These are phyloP conservation scores for Phytophthora sojae DNA, from an alignment of 352 stramenopile genomes.

Conservation along the genomic window DNA sequence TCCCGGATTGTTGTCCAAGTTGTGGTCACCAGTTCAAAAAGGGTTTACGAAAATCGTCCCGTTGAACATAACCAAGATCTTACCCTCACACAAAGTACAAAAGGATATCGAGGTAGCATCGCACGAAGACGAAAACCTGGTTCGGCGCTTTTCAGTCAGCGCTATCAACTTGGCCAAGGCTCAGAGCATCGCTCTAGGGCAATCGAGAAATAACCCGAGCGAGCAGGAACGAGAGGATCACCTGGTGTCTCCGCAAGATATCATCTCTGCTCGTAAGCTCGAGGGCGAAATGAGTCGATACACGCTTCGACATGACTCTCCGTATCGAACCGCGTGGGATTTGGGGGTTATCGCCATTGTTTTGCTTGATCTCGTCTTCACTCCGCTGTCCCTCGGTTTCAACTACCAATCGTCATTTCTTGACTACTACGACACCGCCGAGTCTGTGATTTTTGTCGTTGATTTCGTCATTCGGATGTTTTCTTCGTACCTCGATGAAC, in stretches of 20 bases:
- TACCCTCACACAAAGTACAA: not conserved
- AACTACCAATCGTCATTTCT: slow-evolving; percentile 35
- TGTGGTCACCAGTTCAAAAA: slow-evolving; percentile 6
- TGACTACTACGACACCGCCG: slow-evolving; percentile 34
- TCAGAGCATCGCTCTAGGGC: not conserved
- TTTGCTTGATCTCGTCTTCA: slow-evolving; percentile 53
- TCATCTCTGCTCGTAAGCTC: slow-evolving; percentile 41
- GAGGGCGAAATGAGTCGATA: slow-evolving; percentile 38
- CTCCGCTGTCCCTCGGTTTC: slow-evolving; percentile 56
- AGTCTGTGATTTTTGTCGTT: slow-evolving; percentile 42
- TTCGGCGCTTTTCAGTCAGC: slow-evolving; percentile 45
- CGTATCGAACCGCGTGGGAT: slow-evolving; percentile 46
- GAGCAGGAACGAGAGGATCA: not conserved
- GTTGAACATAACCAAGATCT: not conserved
- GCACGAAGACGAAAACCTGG: slow-evolving; percentile 14
- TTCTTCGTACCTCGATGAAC: slow-evolving; percentile 52
- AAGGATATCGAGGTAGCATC: slow-evolving; percentile 1
- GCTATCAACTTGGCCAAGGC: slow-evolving; percentile 25
- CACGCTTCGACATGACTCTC: slow-evolving; percentile 55
- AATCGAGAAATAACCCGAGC: slow-evolving; percentile 9
- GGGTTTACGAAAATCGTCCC: not conserved
- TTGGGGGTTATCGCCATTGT: slow-evolving; percentile 53
- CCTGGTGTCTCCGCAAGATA: slow-evolving; percentile 30
- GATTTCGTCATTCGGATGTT: slow-evolving; percentile 61
- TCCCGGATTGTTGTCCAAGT: not conserved